Percentiles rank a stretch among this genome's conserved stretches.
These are phyloP conservation scores for Zea mays DNA, from an alignment of 176 grass and related monocot genomes.

Conservation along the genomic window DNA sequence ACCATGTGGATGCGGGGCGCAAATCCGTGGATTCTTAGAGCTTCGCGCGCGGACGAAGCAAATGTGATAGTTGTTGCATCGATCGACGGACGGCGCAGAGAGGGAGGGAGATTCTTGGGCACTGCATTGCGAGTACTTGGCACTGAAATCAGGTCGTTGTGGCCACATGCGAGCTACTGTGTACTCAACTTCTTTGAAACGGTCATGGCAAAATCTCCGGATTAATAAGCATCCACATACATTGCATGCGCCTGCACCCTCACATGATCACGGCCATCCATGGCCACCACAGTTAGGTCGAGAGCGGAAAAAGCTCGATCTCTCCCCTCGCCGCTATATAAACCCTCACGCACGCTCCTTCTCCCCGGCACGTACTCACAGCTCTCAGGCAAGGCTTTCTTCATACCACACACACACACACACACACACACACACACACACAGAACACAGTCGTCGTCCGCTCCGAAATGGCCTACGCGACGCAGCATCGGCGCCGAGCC, in stretches of 20 bases:
- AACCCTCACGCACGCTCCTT: not conserved
- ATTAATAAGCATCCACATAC: conserved; percentile 12
- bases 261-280: not conserved
- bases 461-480: conserved; percentile 19
- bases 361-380: not conserved
- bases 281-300: not conserved
- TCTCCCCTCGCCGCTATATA: not conserved
- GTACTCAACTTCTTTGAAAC: not conserved
- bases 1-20: not conserved
- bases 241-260: not conserved
- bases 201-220: not conserved
- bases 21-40: not conserved
- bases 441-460: too few relatives aligned
- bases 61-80: not conserved
- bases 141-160: not conserved
- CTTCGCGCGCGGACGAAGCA: not conserved
- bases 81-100: not conserved
- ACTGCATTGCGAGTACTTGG: not conserved
- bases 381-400: too few relatives aligned
- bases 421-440: too few relatives aligned
- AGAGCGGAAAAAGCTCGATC: too few relatives aligned
- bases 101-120: not conserved
- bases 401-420: too few relatives aligned
- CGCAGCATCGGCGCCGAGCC: not conserved
- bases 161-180: not conserved